Evolutionary conservation across 495 filamentous ascomycete species (phyloP).

Genomic region (Lepidopterella palustris): DNA sequence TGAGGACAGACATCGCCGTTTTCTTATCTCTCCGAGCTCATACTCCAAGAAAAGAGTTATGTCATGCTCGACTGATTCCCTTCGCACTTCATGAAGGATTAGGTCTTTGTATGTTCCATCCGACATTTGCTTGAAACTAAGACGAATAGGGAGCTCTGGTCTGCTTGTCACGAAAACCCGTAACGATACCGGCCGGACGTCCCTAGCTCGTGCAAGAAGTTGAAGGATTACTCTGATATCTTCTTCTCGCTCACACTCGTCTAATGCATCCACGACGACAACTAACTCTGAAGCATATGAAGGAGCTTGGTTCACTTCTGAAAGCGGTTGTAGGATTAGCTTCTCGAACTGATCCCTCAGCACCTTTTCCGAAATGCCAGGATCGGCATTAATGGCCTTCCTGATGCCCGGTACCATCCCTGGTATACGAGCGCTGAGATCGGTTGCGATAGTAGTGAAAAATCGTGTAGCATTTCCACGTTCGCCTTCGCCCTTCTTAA

Average conservation of each 20-base stretch:
- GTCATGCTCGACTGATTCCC: conserved; percentile 31
- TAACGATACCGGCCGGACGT: conserved; percentile 10
- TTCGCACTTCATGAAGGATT: conserved; percentile 30
- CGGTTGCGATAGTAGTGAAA: conserved; percentile 32
- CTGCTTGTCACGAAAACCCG: conserved; percentile 34
- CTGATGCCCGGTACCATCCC: conserved; percentile 13
- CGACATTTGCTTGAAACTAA: conserved; percentile 6
- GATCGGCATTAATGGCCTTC: not conserved
- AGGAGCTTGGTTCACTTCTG: not conserved
- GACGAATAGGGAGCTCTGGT: conserved; percentile 28
- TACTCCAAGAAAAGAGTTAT: conserved; percentile 29
- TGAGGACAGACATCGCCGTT: not conserved
- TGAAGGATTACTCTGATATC: conserved; percentile 21
- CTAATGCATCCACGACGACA: conserved; percentile 32
- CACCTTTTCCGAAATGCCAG: conserved; percentile 7
- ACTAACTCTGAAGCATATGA: no score
- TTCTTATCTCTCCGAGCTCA: conserved; percentile 2
- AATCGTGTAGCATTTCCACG: no score
- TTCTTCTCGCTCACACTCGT: no score
- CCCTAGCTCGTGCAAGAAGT: conserved; percentile 21
- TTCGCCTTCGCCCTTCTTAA: no score
- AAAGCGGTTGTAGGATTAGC: conserved; percentile 18
- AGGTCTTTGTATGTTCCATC: conserved; percentile 9
- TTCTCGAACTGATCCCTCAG: no score
- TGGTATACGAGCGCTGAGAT: conserved; percentile 16